phyloP scores from a whole-genome alignment of 495 filamentous ascomycete species.

The Neurospora tetrasperma region DNA sequence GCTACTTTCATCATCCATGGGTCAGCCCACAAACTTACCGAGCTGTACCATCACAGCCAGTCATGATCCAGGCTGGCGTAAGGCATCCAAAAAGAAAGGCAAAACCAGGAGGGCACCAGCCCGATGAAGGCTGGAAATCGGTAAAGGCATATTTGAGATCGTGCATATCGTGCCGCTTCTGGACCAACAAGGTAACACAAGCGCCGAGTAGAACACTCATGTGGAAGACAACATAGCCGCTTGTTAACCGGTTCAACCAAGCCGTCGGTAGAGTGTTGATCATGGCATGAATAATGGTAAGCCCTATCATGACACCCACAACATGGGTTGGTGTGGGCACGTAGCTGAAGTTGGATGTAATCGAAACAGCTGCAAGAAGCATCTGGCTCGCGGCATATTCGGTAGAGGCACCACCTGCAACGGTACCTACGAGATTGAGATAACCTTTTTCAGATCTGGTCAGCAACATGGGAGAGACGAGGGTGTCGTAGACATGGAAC shows the following conservation, averaged over 20 bases:
- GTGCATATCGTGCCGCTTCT: slow-evolving; percentile 46
- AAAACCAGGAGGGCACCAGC: slow-evolving; percentile 55
- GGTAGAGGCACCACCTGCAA: slow-evolving; percentile 53
- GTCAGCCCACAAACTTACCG: slow-evolving; percentile 9
- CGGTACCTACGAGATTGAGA: slow-evolving; percentile 58
- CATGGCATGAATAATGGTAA: slow-evolving; percentile 43
- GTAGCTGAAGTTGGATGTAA: slow-evolving; percentile 47
- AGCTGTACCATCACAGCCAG: slow-evolving; percentile 22
- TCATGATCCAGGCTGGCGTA: slow-evolving; percentile 57
- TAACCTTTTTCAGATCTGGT: slow-evolving; percentile 36
- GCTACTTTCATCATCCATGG: no score
- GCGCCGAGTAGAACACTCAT: slow-evolving; percentile 47
- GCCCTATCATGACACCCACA: slow-evolving; percentile 50
- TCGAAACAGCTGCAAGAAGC: slow-evolving; percentile 55
- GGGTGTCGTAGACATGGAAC: background rate
- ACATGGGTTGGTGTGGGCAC: slow-evolving; percentile 41
- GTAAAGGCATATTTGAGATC: slow-evolving; percentile 54
- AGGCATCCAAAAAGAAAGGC: slow-evolving; percentile 63
- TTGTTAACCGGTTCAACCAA: slow-evolving; percentile 56
- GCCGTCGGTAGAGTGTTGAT: slow-evolving; percentile 52
- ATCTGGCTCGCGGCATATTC: slow-evolving; percentile 60
- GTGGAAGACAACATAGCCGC: slow-evolving; percentile 56
- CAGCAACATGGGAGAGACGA: background rate
- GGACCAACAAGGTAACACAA: slow-evolving; percentile 48
- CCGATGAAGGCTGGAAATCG: slow-evolving; percentile 45